Conservation (phyloP, 202 grass and related monocot genomes). For the Carex sylvatica region DNA sequence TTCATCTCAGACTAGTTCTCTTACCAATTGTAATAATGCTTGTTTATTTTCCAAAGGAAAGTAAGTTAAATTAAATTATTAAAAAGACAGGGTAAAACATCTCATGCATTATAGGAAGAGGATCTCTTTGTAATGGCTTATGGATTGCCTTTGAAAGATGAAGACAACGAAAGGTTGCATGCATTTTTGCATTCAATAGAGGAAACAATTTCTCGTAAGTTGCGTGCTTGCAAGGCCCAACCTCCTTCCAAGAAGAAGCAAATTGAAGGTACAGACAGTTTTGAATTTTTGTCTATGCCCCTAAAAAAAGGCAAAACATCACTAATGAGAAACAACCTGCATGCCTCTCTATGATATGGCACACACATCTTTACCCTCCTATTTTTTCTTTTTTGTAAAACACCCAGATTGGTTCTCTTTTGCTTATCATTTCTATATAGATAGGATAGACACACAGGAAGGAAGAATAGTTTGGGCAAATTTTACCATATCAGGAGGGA, state of each 20-base stretch:
- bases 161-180: conserved; percentile 75
- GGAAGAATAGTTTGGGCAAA: not conserved
- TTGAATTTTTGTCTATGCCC: not conserved
- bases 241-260: conserved; percentile 76
- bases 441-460: conserved; percentile 2
- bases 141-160: conserved; percentile 86
- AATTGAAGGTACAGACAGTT: conserved; percentile 64
- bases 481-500: not conserved
- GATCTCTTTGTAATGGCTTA: conserved; percentile 93
- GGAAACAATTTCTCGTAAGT: conserved; percentile 87
- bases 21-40: conserved; percentile 24
- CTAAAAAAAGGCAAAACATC: not conserved
- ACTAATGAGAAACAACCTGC: not conserved
- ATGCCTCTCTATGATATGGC: not conserved
- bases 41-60: conserved; percentile 16
- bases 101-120: conserved; percentile 66
- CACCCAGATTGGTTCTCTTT: not conserved
- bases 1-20: conserved; percentile 12
- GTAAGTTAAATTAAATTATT: conserved; percentile 19
- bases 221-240: conserved; percentile 78
- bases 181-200: conserved; percentile 85
- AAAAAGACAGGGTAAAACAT: conserved; percentile 19
- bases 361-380: not conserved
- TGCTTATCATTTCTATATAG: not conserved
- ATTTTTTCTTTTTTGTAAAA: not conserved